These are phyloP conservation scores for Lactarius quietus DNA, from an alignment of 768 basidiomycete genomes.

Conservation along the genomic window DNA sequence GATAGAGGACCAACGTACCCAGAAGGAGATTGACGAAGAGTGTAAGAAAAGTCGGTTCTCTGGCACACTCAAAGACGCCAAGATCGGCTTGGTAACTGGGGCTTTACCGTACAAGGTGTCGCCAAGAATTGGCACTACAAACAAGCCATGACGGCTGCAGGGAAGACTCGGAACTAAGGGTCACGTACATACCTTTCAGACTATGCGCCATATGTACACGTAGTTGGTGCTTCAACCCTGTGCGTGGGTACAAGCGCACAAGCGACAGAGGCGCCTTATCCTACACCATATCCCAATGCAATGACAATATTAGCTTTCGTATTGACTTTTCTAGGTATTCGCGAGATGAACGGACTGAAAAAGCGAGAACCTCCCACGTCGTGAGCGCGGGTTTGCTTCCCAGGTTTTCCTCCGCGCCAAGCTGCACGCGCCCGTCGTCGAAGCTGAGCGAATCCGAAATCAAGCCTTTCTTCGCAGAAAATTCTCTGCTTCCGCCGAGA, in stretches of 20 bases:
- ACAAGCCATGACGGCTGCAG: neutral
- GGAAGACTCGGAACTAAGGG: neutral
- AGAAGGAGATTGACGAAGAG: slow-evolving; percentile 23
- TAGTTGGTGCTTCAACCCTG: slow-evolving; percentile 27
- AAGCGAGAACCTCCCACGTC: slow-evolving; percentile 24
- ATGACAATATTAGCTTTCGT: neutral
- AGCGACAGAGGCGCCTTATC: slow-evolving; percentile 21
- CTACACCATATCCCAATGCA: neutral
- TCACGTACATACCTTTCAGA: slow-evolving; percentile 13
- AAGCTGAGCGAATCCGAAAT: slow-evolving; percentile 8
- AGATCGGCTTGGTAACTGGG: slow-evolving; percentile 1
- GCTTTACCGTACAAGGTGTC: slow-evolving; percentile 19
- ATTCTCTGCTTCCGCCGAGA: slow-evolving; percentile 3
- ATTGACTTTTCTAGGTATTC: neutral
- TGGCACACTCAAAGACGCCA: slow-evolving; percentile 2
- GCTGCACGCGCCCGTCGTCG: slow-evolving; percentile 20
- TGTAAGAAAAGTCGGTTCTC: slow-evolving; percentile 24
- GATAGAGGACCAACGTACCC: slow-evolving; percentile 7
- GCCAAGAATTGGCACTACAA: slow-evolving; percentile 24
- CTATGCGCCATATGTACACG: slow-evolving; percentile 23
- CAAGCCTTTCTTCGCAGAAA: slow-evolving; percentile 5
- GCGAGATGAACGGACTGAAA: slow-evolving; percentile 18
- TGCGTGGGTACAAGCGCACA: slow-evolving; percentile 21
- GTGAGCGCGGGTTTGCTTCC: slow-evolving; percentile 16
- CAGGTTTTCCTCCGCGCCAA: neutral